Evolutionary conservation across 345 rosid species (phyloP), one percentile per base, ranked within the genome.

Genomic region (Euphorbia peplus): DNA sequence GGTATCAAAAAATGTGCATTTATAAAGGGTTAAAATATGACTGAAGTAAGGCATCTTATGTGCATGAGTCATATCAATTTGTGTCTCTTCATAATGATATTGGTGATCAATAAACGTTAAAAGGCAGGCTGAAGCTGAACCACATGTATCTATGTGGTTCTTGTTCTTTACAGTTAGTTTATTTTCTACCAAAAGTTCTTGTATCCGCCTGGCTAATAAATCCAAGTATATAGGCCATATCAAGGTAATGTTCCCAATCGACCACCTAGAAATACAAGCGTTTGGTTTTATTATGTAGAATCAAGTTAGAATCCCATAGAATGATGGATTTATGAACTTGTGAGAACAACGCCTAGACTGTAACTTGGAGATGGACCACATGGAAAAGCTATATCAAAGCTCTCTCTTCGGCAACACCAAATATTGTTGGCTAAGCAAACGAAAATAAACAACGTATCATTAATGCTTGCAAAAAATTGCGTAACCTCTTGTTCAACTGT

Each of bases 321-420:
- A 41, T 6, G 53, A 28, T 22, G 51, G 50, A 8, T 35, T 21
- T 41, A 39, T 37, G 3, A 28, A 41, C 46, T 5, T 15, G 29
- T 21, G 28, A 42, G 51, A 48, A 58, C 66, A 6, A 7, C 29
- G 10, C 26, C 51, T 5, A 9, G 26, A 30, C 2, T 13, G 21
- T 24, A 24, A 25, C 52, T 22, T 47, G 41, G 21, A 62, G 32
- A 62, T 41, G 51, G 66, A 42, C 21, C 30, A 62, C 9, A 60
- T 12, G 4, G 35, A 42, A 39, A 61, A 61, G 51, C n/a, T 6
- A 66, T 51, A 41, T 66, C 60, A 66, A 41, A n/a, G 62, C 51
- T 30, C 37, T 32, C 32, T 60, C 37, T 58, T 47, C 5, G 3
- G 18, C 55, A 52, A 4, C 15, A 9, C 50, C 58, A 48, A 35